phyloP scores from a whole-genome alignment of 352 stramenopile genomes.

The Phytophthora sp. region DNA sequence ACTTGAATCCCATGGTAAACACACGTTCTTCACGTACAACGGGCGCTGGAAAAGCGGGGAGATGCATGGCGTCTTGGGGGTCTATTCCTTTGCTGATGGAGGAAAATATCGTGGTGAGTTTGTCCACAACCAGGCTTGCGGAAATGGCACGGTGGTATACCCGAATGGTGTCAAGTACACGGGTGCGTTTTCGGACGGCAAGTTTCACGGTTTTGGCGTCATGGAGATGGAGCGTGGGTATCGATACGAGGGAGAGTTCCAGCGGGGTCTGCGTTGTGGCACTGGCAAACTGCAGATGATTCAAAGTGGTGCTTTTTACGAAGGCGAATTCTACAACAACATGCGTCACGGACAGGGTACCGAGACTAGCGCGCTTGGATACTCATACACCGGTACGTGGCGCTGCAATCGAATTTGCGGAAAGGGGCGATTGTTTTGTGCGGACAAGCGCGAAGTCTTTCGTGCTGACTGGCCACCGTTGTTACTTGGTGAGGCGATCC shows the following conservation, averaged over 20 bases:
- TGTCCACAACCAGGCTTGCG: constrained; percentile 42
- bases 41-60: constrained; percentile 71
- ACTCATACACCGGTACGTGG: constrained; percentile 61
- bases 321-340: constrained; percentile 74
- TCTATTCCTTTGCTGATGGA: constrained; percentile 75
- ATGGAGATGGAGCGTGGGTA: constrained; percentile 58
- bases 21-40: constrained; percentile 71
- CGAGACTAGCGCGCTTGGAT: constrained; percentile 68
- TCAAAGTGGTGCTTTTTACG: constrained; percentile 53
- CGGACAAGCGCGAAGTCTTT: constrained; percentile 50
- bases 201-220: constrained; percentile 71
- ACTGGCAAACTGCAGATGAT: constrained; percentile 50
- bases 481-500: constrained; percentile 66
- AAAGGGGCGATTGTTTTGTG: constrained; percentile 48
- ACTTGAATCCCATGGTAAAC: constrained; percentile 71
- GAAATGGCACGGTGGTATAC: constrained; percentile 62
- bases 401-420: constrained; percentile 63
- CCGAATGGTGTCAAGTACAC: constrained; percentile 77
- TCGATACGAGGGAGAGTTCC: constrained; percentile 70
- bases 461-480: constrained; percentile 62
- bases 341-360: constrained; percentile 63
- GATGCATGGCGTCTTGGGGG: constrained; percentile 67
- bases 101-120: constrained; percentile 74
- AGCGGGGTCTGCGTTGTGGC: constrained; percentile 47
- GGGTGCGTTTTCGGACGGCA: constrained; percentile 54